Evolutionary conservation across 2,329 filamentous ascomycete species (phyloP), one percentile per base, ranked within the genome.

Genomic region (Purpureocillium takamizusanense): DNA sequence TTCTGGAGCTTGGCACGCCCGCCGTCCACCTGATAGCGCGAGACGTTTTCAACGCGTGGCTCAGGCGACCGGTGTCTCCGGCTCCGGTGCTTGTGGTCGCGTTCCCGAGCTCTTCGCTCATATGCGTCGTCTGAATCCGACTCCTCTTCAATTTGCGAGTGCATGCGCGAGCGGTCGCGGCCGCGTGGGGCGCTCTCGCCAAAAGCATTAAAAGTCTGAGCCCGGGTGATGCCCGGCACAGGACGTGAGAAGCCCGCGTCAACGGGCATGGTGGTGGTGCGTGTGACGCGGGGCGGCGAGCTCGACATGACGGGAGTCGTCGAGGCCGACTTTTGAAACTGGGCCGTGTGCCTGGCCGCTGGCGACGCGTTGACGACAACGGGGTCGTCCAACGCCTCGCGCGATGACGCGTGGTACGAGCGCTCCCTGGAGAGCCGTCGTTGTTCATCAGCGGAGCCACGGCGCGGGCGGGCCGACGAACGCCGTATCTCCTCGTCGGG

Each of bases 81-180:
- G 42, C 50, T 51, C 38, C 61, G 59, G 21, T 62, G 56, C 46
- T 60, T 62, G 21, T 61, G 56, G 45, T 60, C 62, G 38, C 53
- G 50, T 15, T 59, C 51, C 11, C 50, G 50, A 8, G 46, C 42
- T 4, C 48, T 48, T 14, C 51, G 51, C 9, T 56, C 54, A 15
- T 60, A 53, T 1, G 54, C 52, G 2, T 62, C 61, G 11, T 63
- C 60, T 0, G 52, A 54, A 5, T 65, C 62, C 4, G 44, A 52
- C 4, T 61, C 54, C 3, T 56, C 56, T 9, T 52, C 47, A 12
- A 55, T 50, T 42, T 66, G 63, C 6, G 62, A 23, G 7, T 63
- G 56, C 46, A 56, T 46, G 33, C 56, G 57, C 10, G 60, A 62
- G 13, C 63, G 61, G 23, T 50, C 50, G 18, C 63, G 63, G 7